Percentiles rank a stretch among this genome's conserved stretches.
Conservation (phyloP, 108 stramenopile species). For the Skeletonema potamos region DNA sequence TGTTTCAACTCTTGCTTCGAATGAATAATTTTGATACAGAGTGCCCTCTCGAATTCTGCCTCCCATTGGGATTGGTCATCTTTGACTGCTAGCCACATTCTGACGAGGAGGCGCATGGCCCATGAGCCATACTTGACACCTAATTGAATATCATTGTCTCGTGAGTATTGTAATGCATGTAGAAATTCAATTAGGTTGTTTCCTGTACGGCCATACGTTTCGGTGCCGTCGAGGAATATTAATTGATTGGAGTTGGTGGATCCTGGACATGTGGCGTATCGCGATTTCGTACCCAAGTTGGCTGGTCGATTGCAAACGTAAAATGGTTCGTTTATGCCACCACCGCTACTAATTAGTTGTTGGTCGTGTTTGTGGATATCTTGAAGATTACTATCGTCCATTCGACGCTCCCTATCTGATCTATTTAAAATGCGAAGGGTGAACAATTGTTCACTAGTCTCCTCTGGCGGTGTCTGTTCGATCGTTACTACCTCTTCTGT, state of each 20-base stretch:
- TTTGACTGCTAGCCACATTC: constrained; percentile 6
- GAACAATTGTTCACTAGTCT: background rate
- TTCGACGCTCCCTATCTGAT: background rate
- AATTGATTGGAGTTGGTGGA: background rate
- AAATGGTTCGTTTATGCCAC: background rate
- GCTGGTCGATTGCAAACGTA: constrained; percentile 6
- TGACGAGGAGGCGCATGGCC: constrained; percentile 5
- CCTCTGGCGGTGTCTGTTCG: background rate
- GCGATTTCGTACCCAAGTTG: constrained; percentile 1
- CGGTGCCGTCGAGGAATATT: constrained; percentile 1
- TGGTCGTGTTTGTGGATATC: background rate
- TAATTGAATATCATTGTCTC: constrained; percentile 12
- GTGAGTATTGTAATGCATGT: constrained; percentile 12
- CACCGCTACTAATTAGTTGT: background rate
- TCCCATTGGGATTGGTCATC: background rate
- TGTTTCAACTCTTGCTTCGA: background rate
- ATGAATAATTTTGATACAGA: constrained; percentile 17
- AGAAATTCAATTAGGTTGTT: constrained; percentile 25
- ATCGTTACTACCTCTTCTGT: background rate
- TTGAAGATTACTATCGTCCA: background rate
- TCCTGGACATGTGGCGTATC: background rate
- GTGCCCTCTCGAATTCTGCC: background rate
- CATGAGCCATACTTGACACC: constrained; percentile 14
- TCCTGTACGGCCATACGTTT: constrained; percentile 12
- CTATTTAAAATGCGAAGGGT: background rate